Conservation (phyloP, 1,284 basidiomycete genomes). For the Ustilago lituana region DNA sequence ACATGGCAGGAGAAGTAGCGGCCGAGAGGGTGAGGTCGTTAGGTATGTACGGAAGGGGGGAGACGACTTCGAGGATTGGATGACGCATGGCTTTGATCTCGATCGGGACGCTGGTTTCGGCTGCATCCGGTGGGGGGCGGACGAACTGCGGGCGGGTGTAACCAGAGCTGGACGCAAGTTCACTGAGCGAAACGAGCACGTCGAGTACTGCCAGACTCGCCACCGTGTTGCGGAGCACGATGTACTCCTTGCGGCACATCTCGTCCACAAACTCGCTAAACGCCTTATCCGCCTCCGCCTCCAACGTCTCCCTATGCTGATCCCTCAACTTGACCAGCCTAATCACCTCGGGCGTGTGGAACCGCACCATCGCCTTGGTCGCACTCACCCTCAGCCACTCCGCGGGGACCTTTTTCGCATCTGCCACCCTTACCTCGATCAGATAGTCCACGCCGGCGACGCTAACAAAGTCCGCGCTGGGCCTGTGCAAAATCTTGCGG, state of each 20-base stretch:
- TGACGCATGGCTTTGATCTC: slow-evolving; percentile 54
- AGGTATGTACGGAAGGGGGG: slow-evolving; percentile 49
- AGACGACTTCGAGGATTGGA: slow-evolving; percentile 58
- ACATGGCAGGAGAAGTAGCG: slow-evolving; percentile 23
- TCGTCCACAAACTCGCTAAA: slow-evolving; percentile 42
- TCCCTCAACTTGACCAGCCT: slow-evolving; percentile 78
- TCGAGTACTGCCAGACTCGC: slow-evolving; percentile 52
- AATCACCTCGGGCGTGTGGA: slow-evolving; percentile 79
- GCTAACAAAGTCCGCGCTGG: slow-evolving; percentile 78
- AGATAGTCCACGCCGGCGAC: slow-evolving; percentile 70
- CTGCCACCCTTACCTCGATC: slow-evolving; percentile 74
- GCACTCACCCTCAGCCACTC: slow-evolving; percentile 81
- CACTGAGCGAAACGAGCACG: slow-evolving; percentile 48
- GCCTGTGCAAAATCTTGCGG: slow-evolving; percentile 78
- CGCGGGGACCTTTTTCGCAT: slow-evolving; percentile 78
- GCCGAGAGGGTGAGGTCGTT: slow-evolving; percentile 49
- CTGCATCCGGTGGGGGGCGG: background rate
- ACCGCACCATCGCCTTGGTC: slow-evolving; percentile 81
- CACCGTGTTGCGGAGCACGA: slow-evolving; percentile 51
- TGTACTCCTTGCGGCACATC: slow-evolving; percentile 47
- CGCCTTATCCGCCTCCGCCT: slow-evolving; percentile 69
- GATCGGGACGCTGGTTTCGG: slow-evolving; percentile 13
- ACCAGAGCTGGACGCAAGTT: slow-evolving; percentile 45
- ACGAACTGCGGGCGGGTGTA: slow-evolving; percentile 43
- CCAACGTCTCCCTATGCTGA: slow-evolving; percentile 79